Conservation (phyloP, 1,139 yeast genomes). For the Geotrichum histeridarum region DNA sequence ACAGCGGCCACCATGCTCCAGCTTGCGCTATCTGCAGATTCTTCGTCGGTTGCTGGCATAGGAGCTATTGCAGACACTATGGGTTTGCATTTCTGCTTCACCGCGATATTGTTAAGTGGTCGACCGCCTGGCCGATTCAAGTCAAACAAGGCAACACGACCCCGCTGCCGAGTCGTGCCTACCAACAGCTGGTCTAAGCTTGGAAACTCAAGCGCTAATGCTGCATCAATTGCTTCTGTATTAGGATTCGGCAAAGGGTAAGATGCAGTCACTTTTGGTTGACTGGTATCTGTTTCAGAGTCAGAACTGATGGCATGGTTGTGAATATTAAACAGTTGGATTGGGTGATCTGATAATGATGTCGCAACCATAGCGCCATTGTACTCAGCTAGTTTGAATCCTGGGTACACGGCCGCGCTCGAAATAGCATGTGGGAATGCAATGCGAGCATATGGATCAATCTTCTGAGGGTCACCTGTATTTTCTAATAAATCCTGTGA, state of each 20-base stretch:
- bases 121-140: constrained; percentile 23
- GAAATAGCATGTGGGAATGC: constrained; percentile 16
- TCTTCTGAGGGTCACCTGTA: not conserved
- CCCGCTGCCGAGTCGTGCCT: constrained; percentile 26
- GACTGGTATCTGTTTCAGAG: not conserved
- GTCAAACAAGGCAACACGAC: constrained; percentile 29
- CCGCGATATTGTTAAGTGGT: constrained; percentile 14
- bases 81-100: constrained; percentile 7
- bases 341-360: constrained; percentile 17
- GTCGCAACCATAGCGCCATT: constrained; percentile 9
- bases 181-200: constrained; percentile 6
- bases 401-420: constrained; percentile 16
- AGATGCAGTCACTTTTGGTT: constrained; percentile 24
- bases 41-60: constrained; percentile 4
- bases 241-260: constrained; percentile 27
- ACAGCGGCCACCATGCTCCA: constrained; percentile 23
- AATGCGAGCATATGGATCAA: constrained; percentile 13
- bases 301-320: constrained; percentile 1
- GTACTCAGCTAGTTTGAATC: constrained; percentile 14
- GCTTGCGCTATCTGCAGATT: constrained; percentile 1
- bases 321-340: constrained; percentile 19
- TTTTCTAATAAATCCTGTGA: not conserved
- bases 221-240: constrained; percentile 22
- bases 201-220: constrained; percentile 23
- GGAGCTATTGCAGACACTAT: constrained; percentile 19